Evolutionary conservation across 2,329 filamentous ascomycete species (phyloP).

Genomic region (Diaporthe humulicola): DNA sequence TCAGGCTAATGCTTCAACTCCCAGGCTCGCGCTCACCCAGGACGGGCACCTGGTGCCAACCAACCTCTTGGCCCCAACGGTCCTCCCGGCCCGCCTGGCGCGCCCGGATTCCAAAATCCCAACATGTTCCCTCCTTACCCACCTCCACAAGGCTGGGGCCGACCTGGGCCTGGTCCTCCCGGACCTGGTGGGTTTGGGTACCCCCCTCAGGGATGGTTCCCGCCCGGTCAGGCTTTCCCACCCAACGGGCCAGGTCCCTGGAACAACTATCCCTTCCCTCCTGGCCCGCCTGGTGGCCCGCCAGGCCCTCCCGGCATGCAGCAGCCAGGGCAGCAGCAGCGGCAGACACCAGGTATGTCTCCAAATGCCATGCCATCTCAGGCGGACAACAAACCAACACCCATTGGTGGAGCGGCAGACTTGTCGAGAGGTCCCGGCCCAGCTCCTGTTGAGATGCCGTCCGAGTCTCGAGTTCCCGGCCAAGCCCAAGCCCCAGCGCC

Average conservation of each 20-base stretch:
- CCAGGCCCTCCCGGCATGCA: slow-evolving; percentile 46
- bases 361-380: slow-evolving; percentile 25
- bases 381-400: slow-evolving; percentile 59
- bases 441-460: slow-evolving; percentile 55
- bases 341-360: slow-evolving; percentile 45
- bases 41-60: slow-evolving; percentile 38
- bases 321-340: slow-evolving; percentile 41
- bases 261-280: slow-evolving; percentile 72
- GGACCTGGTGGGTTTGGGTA: slow-evolving; percentile 68
- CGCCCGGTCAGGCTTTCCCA: slow-evolving; percentile 81
- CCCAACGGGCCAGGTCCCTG: slow-evolving; percentile 72
- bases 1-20: slow-evolving; percentile 45
- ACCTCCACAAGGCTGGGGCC: slow-evolving; percentile 49
- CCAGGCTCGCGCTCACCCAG: slow-evolving; percentile 57
- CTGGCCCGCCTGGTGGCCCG: slow-evolving; percentile 50
- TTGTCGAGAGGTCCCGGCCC: slow-evolving; percentile 58
- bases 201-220: slow-evolving; percentile 83
- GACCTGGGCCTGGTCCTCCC: slow-evolving; percentile 48
- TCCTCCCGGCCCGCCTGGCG: slow-evolving; percentile 46
- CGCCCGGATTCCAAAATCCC: slow-evolving; percentile 45
- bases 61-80: slow-evolving; percentile 45
- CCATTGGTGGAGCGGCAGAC: slow-evolving; percentile 65
- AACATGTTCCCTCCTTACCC: slow-evolving; percentile 47
- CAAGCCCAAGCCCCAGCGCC: slow-evolving; percentile 62
- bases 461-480: slow-evolving; percentile 66